phyloP scores from a whole-genome alignment of 768 basidiomycete genomes.

The Hypholoma sublateritium region DNA sequence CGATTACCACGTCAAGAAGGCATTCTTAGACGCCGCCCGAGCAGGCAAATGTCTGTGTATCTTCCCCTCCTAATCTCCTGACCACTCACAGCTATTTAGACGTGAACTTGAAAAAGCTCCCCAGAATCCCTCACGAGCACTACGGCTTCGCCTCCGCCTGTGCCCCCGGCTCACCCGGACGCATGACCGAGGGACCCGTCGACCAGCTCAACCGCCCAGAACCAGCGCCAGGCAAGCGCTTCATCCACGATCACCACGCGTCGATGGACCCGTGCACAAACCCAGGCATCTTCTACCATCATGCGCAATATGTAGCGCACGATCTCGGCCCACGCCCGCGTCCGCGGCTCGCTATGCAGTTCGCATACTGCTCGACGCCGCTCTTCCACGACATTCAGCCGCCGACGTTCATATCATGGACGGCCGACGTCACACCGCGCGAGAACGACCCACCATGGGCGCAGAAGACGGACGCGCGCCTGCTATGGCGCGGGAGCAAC shows the following conservation, averaged over 20 bases:
- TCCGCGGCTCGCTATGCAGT: constrained; percentile 44
- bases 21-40: constrained; percentile 35
- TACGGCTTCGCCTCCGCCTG: constrained; percentile 40
- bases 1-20: constrained; percentile 33
- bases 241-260: constrained; percentile 43
- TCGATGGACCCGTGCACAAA: constrained; percentile 50
- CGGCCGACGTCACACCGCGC: constrained; percentile 28
- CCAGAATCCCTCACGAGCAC: constrained; percentile 19
- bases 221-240: constrained; percentile 30
- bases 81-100: constrained; percentile 18
- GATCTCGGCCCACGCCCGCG: constrained; percentile 42
- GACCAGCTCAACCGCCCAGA: constrained; percentile 22
- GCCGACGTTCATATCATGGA: constrained; percentile 45
- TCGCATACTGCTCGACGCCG: constrained; percentile 45
- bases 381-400: constrained; percentile 53
- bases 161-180: constrained; percentile 31
- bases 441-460: constrained; percentile 58
- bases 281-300: constrained; percentile 34
- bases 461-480: constrained; percentile 49
- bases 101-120: constrained; percentile 30
- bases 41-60: constrained; percentile 32
- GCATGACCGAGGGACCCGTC: constrained; percentile 23
- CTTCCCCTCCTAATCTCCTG: neutral
- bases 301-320: constrained; percentile 54
- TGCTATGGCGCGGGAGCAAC: constrained; percentile 74